Evolutionary conservation across 2,329 filamentous ascomycete species (phyloP).

Genomic region (Cercospora zeae-maydis): DNA sequence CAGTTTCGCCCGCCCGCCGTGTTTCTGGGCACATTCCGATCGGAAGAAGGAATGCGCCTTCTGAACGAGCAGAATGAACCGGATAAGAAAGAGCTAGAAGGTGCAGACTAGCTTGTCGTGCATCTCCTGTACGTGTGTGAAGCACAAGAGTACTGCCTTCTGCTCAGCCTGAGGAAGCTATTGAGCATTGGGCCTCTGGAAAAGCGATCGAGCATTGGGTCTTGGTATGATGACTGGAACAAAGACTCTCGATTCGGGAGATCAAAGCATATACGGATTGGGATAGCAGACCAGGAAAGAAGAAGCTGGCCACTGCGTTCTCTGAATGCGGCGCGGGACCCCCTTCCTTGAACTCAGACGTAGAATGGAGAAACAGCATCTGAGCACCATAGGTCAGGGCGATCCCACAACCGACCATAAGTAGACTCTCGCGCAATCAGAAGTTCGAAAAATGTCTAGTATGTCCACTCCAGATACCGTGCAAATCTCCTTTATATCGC

Average conservation of each 20-base stretch:
- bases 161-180: not conserved
- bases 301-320: not conserved
- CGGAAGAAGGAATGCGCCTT: not conserved
- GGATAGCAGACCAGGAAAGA: not conserved
- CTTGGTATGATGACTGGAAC: not conserved
- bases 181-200: too few relatives aligned
- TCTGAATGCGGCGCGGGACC: not conserved
- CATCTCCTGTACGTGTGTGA: not conserved
- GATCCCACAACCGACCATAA: too few relatives aligned
- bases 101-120: not conserved
- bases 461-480: too few relatives aligned
- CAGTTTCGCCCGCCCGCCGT: not conserved
- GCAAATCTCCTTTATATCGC: too few relatives aligned
- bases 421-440: too few relatives aligned
- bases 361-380: too few relatives aligned
- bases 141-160: not conserved
- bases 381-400: too few relatives aligned
- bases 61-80: not conserved
- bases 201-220: not conserved
- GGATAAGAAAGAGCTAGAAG: not conserved
- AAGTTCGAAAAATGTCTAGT: too few relatives aligned
- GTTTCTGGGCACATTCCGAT: constrained; percentile 7
- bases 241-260: not conserved
- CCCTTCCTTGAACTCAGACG: too few relatives aligned
- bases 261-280: not conserved